Base-by-base conservation (phyloP, 2,329 filamentous ascomycete species). In the Apiospora kogelbergensis region DNA sequence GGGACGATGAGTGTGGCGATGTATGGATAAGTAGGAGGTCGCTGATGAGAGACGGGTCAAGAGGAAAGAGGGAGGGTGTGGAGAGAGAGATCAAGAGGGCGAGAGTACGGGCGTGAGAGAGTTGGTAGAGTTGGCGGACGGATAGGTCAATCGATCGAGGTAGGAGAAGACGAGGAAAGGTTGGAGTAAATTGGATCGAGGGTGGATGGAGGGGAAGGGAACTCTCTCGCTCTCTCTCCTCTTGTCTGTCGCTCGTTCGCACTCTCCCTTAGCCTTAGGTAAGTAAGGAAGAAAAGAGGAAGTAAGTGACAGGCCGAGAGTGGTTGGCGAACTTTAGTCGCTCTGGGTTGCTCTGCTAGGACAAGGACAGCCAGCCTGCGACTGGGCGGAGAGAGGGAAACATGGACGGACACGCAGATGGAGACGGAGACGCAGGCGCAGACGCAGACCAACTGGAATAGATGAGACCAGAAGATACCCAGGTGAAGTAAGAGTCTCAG, bases 181-280 rank as follows among this genome's bases (percentile, higher is more conserved):
- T 44, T n/a, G 53, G 30, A 45, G 66, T 46, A 24, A 20, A 24
- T 45, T 45, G 64, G 42, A 45, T 66, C 26, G 7, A 42, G 41
- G 64, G 40, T 37, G 53, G 17, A 60, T 60, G 53, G 53, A 60
- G 53, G 30, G 53, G 53, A 60, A 60, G 30, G 48, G 48, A 33
- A 57, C 17, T 57, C 48, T 57, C 48, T 57, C 26, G 33, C 22
- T 2, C 26, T 60, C 30, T 37, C 42, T 26, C 20, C 53, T 60
- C 30, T n/a, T 37, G 17, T n/a, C 53, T 60, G 17, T 60, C 17
- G 20, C 26, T 60, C 30, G 53, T 30, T 60, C 20, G 30, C 53
- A 37, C 53, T 60, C 53, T 60, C 53, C 53, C 53, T 71, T 63
- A 63, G 63, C 26, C 68, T 57, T 67, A 68, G 63, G 68, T 67